Evolutionary conservation across 139 green algal species (phyloP), one percentile per base, ranked within the genome.

Genomic region (Tetraselmis striata): DNA sequence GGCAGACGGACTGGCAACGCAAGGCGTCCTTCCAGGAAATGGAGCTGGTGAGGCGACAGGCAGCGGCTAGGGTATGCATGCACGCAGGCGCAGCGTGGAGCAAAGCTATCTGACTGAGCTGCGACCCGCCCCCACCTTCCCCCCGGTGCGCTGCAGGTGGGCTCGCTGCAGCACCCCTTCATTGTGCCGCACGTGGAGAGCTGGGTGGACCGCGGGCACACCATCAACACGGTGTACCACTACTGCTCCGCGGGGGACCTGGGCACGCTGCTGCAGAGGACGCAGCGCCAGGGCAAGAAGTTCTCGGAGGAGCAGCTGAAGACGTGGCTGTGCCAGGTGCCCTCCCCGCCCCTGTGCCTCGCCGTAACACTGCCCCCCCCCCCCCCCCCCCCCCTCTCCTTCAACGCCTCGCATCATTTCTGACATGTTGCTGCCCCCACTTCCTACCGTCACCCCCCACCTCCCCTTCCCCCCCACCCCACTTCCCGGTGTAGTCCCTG

Each of bases 181-280:
- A 88, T 94, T 28, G 86, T 92, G 79, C 84, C 83, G 11, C 88
- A 87, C 76, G 77, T 90, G 26, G 87, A 92, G 31, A 88, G 86
- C 82, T 93, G 89, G 89, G 83, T 87, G 28, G 80, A 88, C 2
- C 82, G 87, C n/a, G 86, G 82, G 2, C 88, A 92, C 81, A 89
- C 86, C 59, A 81, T 88, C 23, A 79, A 83, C 27, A 83, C 78
- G 22, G 59, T 93, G 23, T 89, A 90, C 75, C 84, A 83, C 30
- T 94, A 90, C 84, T 92, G 89, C 31, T 85, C 91, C n/a, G 88
- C 88, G 30, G 91, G 91, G 1, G 90, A 94, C 82, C 59, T 94
- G 28, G 78, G 80, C 1, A 77, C 77, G 1, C 78, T 86, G 27
- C 59, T 90, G 23, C 28, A 76, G 2, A 89, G 85, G 67, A 81